phyloP scores from a whole-genome alignment of 169 alveolate species.

The Cryptosporidium sp. region DNA sequence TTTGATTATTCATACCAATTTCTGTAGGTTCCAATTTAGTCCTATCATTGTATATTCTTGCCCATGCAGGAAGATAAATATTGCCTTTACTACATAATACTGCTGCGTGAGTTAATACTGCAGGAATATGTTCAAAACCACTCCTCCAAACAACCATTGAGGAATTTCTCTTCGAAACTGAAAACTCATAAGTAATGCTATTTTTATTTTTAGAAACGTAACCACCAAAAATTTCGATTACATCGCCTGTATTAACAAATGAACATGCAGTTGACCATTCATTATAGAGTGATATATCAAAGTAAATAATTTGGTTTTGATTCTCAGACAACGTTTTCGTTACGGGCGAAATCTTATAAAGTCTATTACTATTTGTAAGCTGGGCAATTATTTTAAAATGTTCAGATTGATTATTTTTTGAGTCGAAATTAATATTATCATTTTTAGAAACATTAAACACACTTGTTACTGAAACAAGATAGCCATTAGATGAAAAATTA shows the following conservation, averaged over 20 bases:
- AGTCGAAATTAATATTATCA: neutral
- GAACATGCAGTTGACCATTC: slow-evolving; percentile 74
- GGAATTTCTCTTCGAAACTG: slow-evolving; percentile 40
- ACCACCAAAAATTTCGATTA: slow-evolving; percentile 55
- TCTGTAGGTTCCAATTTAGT: neutral
- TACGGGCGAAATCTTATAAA: slow-evolving; percentile 32
- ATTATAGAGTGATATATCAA: slow-evolving; percentile 33
- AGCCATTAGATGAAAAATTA: slow-evolving; percentile 30
- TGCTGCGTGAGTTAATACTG: slow-evolving; percentile 75
- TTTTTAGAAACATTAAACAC: neutral
- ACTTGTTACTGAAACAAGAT: slow-evolving; percentile 31
- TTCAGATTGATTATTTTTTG: neutral
- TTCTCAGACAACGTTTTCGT: slow-evolving; percentile 49
- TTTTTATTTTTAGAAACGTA: slow-evolving; percentile 21
- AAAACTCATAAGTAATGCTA: slow-evolving; percentile 15
- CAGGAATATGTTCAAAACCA: slow-evolving; percentile 73
- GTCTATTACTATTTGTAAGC: slow-evolving; percentile 30
- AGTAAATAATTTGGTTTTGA: neutral
- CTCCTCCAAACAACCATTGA: slow-evolving; percentile 71
- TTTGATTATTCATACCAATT: neutral
- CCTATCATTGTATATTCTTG: slow-evolving; percentile 39
- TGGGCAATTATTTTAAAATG: slow-evolving; percentile 35
- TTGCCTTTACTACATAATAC: slow-evolving; percentile 73
- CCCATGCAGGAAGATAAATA: slow-evolving; percentile 75
- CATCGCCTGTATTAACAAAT: slow-evolving; percentile 37